Evolutionary conservation across 805 yeast species (phyloP).

Genomic region (Candida michaelii): DNA sequence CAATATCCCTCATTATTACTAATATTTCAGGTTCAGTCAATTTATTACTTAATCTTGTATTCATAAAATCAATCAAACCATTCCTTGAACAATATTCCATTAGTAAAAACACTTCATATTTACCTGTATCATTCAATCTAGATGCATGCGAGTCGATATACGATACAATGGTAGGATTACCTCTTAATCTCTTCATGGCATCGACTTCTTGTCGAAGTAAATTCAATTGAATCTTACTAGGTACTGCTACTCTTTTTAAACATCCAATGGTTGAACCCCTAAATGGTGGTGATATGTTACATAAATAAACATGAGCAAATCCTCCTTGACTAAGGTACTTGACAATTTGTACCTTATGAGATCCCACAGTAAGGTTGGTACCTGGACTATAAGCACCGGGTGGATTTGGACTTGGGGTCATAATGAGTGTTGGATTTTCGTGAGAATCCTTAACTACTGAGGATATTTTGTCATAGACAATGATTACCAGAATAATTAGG

Average conservation of each 20-base stretch:
- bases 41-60: conserved; percentile 63
- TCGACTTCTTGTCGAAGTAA: conserved; percentile 92
- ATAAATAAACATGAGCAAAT: conserved; percentile 91
- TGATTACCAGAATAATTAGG: no score
- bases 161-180: conserved; percentile 76
- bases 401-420: conserved; percentile 18
- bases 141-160: conserved; percentile 96
- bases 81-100: conserved; percentile 80
- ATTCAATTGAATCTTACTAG: conserved; percentile 81
- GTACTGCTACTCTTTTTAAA: conserved; percentile 92
- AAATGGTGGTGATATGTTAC: conserved; percentile 56
- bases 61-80: conserved; percentile 80
- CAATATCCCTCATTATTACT: conserved; percentile 64
- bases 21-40: conserved; percentile 68
- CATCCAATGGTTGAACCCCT: conserved; percentile 65
- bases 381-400: conserved; percentile 71
- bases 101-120: conserved; percentile 71
- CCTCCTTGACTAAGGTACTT: conserved; percentile 88
- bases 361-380: conserved; percentile 76
- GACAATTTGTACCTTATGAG: conserved; percentile 67
- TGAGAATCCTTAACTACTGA: background rate
- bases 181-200: conserved; percentile 87
- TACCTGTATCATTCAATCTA: conserved; percentile 31
- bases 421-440: background rate
- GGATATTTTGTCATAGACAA: no score